phyloP scores from a whole-genome alignment of 23 red algal genomes.

The Cyanidium caldarium region DNA sequence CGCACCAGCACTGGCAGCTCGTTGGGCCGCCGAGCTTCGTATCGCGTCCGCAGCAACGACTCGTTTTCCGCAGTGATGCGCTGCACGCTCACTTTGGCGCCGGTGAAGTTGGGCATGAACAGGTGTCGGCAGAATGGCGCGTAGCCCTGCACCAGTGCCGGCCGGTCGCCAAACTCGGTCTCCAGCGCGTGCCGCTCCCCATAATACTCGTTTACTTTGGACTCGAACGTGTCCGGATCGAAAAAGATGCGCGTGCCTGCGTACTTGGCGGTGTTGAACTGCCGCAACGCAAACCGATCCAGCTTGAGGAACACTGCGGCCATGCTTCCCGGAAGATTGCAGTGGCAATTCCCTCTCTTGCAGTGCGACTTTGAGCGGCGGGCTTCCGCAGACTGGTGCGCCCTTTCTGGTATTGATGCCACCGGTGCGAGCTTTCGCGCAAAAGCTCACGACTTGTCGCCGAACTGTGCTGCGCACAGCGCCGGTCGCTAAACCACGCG shows the following conservation, averaged over 20 bases:
- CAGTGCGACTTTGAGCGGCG: too few species aligned
- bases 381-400: too few species aligned
- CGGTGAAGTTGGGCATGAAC: constrained; percentile 58
- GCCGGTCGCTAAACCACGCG: too few species aligned
- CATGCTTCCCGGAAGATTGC: too few species aligned
- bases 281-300: constrained; percentile 44
- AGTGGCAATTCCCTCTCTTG: too few species aligned
- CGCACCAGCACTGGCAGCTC: constrained; percentile 81
- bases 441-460: too few species aligned
- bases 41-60: constrained; percentile 31
- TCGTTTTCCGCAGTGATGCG: constrained; percentile 60
- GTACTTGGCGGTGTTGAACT: constrained; percentile 55
- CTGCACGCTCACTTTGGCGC: constrained; percentile 17
- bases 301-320: constrained; percentile 29
- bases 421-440: too few species aligned
- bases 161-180: constrained; percentile 18
- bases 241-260: constrained; percentile 52
- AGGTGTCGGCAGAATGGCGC: constrained; percentile 90
- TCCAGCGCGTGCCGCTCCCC: constrained; percentile 9
- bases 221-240: constrained; percentile 22
- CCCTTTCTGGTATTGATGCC: too few species aligned
- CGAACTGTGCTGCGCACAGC: too few species aligned
- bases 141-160: constrained; percentile 74
- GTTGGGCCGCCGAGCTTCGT: constrained; percentile 41
- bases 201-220: constrained; percentile 22